A percentile compares a stretch with the other conserved stretches of the same genome.
Conservation (phyloP, 2,329 filamentous ascomycete genomes). For the Botrytis deweyae region DNA sequence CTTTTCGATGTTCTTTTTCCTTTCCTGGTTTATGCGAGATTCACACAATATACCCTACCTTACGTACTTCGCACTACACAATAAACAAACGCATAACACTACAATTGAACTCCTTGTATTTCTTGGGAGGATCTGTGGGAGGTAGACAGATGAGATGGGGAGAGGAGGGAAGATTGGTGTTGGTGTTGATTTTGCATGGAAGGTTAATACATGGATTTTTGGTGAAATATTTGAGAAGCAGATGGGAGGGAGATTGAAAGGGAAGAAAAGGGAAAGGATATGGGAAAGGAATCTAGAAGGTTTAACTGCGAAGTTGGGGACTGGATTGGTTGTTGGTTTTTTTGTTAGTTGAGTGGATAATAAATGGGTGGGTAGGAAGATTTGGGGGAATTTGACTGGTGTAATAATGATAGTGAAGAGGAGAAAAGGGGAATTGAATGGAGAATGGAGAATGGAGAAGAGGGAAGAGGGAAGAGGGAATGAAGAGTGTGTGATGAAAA, state of each 20-base stretch:
- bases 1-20: constrained; percentile 21
- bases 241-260: neutral
- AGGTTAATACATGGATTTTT: neutral
- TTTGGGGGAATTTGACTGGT: neutral
- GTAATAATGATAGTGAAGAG: constrained; percentile 14
- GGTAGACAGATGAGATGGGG: neutral
- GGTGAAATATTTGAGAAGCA: constrained; percentile 1
- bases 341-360: constrained; percentile 9
- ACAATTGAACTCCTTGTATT: constrained; percentile 6
- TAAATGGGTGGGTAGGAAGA: constrained; percentile 1
- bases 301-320: constrained; percentile 8
- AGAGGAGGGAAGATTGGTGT: constrained; percentile 2
- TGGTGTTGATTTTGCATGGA: neutral
- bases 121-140: neutral
- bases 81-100: neutral
- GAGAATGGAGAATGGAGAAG: neutral
- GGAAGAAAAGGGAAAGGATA: neutral
- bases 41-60: constrained; percentile 22
- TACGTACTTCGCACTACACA: neutral
- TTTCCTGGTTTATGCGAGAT: constrained; percentile 1
- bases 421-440: neutral
- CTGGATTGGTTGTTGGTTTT: neutral
- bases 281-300: neutral
- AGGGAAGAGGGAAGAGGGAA: neutral
- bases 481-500: neutral